These are phyloP conservation scores for Ustilago crameri DNA, from an alignment of 1,284 basidiomycete species.

Conservation along the genomic window DNA sequence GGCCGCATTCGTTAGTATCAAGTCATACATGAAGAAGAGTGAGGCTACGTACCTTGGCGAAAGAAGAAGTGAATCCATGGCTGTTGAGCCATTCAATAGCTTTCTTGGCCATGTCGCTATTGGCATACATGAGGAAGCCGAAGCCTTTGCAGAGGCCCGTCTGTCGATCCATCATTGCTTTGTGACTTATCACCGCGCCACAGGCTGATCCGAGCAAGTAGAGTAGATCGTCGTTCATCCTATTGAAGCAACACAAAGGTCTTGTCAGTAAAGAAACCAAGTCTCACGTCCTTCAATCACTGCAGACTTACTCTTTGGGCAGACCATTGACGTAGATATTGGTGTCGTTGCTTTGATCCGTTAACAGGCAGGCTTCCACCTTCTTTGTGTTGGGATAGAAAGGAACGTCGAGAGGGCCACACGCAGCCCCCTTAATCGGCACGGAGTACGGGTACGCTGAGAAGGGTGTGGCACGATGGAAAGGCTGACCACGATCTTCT, in stretches of 20 bases:
- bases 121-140: slow-evolving; percentile 60
- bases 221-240: slow-evolving; percentile 55
- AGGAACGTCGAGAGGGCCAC: slow-evolving; percentile 4
- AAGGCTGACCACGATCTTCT: neutral
- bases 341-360: slow-evolving; percentile 34
- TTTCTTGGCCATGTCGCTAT: slow-evolving; percentile 43
- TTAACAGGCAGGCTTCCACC: slow-evolving; percentile 4
- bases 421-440: neutral
- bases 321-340: slow-evolving; percentile 60
- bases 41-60: slow-evolving; percentile 42
- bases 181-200: slow-evolving; percentile 61
- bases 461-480: neutral
- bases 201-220: slow-evolving; percentile 51
- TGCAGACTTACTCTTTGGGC: slow-evolving; percentile 45
- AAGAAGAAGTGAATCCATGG: slow-evolving; percentile 51
- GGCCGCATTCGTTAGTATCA: too few relatives aligned
- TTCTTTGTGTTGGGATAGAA: neutral
- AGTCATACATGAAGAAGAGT: too few relatives aligned
- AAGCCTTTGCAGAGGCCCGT: slow-evolving; percentile 62
- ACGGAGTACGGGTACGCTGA: neutral
- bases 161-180: slow-evolving; percentile 61
- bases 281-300: neutral
- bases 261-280: neutral
- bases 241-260: slow-evolving; percentile 1
- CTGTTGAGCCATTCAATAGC: slow-evolving; percentile 52